Evolutionary conservation across 73 alveolate genomes (phyloP).

Genomic region (Tetrahymena borealis): DNA sequence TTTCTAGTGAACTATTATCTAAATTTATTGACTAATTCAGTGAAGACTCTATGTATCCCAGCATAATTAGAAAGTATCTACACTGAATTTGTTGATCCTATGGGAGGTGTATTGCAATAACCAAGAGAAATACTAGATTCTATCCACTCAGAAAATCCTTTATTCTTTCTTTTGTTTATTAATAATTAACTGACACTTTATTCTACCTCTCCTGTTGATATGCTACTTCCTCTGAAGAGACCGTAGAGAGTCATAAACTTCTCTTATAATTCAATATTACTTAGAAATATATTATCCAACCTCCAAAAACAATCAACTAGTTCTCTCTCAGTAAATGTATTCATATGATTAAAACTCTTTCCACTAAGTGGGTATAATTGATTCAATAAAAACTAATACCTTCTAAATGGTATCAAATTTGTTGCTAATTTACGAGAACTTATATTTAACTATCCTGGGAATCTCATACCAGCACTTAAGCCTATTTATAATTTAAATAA

Average conservation of each 20-base stretch:
- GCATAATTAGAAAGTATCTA: background rate
- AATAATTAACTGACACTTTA: background rate
- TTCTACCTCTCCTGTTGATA: background rate
- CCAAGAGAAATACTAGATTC: background rate
- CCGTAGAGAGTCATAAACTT: background rate
- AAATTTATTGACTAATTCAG: background rate
- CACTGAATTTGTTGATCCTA: background rate
- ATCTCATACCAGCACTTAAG: background rate
- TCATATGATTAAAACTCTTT: background rate
- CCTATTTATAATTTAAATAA: background rate
- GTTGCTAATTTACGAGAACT: background rate
- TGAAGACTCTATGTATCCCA: background rate
- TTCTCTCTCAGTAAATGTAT: background rate
- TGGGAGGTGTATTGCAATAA: background rate
- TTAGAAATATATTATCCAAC: background rate
- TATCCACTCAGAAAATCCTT: background rate
- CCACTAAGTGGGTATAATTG: background rate
- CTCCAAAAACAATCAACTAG: background rate
- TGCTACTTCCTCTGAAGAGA: background rate
- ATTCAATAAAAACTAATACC: background rate
- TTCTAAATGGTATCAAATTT: background rate
- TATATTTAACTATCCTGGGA: background rate
- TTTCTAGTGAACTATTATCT: background rate
- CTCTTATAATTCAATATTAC: background rate
- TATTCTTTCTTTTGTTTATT: background rate